Base-by-base conservation (phyloP, 2,329 filamentous ascomycete species). In the Exophiala xenobiotica region DNA sequence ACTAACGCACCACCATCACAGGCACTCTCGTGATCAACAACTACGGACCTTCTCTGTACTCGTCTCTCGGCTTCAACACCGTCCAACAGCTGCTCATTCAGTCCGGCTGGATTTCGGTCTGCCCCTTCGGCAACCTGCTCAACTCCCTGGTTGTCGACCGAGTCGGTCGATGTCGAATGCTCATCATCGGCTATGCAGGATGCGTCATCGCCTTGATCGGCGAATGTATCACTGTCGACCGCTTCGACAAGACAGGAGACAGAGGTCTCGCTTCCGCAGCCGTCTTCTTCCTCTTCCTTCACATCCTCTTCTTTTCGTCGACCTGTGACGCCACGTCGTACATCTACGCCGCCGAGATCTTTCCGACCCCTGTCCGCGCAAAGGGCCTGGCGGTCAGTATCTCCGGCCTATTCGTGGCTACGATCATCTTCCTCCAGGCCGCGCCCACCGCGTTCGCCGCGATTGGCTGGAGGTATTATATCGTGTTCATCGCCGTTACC, bases 271-370 rank as follows among this genome's bases (percentile, higher is more conserved):
- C 82, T 3, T 49, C 62, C 14, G 68, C 66, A 2, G 67, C 64
- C 4, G 65, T 72, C 0, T 69, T 71, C 53, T 71, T 72, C 58
- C 61, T 70, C 37, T 72, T 68, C 60, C 63, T 71, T 49, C 69
- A 65, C 50, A 66, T 48, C 24, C 38, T 23, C 63, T 72, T 86
- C 41, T 87, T 83, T 65, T 86, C 82, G 0, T 77, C 75, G 1
- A 71, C 82, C 0, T 87, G 86, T 54, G 84, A 81, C 16, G 81
- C 82, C 0, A 83, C 82, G 1, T 78, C 80, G 1, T 82, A 81
- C 79, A 68, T 87, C 0, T 86, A 87, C 49, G 83, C 83, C 0
- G 83, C 86, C 1, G 86, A 90, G 64, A 89, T 89, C 51, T 90
- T 88, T 63, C 85, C 86, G 0, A 70, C 88, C 0, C 78, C 85